Percentiles rank a stretch among this genome's conserved stretches.
Evolutionary conservation across 768 basidiomycete species (phyloP).

Genomic region (Auriscalpium microsporum): DNA sequence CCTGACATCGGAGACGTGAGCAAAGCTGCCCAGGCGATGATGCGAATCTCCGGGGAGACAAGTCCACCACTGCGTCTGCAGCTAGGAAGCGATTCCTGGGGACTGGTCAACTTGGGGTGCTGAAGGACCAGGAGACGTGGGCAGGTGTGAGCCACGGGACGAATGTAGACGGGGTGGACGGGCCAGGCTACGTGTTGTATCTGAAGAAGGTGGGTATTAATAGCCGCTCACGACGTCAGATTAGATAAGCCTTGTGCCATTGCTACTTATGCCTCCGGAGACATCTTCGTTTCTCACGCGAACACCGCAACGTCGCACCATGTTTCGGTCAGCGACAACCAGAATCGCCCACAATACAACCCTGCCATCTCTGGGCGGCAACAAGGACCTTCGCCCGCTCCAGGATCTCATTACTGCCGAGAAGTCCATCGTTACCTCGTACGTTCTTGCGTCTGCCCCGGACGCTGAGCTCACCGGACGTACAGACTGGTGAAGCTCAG

Average conservation of each 20-base stretch:
- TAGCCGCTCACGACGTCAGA: too few relatives aligned
- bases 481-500: slow-evolving; percentile 57
- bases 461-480: not conserved
- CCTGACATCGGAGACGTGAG: not conserved
- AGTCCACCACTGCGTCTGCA: not conserved
- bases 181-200: not conserved
- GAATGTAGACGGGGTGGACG: not conserved
- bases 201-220: not conserved
- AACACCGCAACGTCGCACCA: slow-evolving; percentile 18
- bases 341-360: slow-evolving; percentile 88
- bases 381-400: slow-evolving; percentile 70
- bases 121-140: slow-evolving; percentile 1
- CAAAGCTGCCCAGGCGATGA: not conserved
- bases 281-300: not conserved
- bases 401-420: slow-evolving; percentile 89
- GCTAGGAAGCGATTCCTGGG: not conserved
- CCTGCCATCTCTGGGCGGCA: slow-evolving; percentile 58
- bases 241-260: too few relatives aligned
- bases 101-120: not conserved
- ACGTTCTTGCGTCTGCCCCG: slow-evolving; percentile 20
- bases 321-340: slow-evolving; percentile 74
- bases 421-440: slow-evolving; percentile 75
- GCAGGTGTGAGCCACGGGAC: not conserved
- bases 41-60: not conserved
- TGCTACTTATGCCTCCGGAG: too few relatives aligned